These are phyloP conservation scores for Vitis hybrid DNA, from an alignment of 177 flowering plant genomes.

Conservation along the genomic window DNA sequence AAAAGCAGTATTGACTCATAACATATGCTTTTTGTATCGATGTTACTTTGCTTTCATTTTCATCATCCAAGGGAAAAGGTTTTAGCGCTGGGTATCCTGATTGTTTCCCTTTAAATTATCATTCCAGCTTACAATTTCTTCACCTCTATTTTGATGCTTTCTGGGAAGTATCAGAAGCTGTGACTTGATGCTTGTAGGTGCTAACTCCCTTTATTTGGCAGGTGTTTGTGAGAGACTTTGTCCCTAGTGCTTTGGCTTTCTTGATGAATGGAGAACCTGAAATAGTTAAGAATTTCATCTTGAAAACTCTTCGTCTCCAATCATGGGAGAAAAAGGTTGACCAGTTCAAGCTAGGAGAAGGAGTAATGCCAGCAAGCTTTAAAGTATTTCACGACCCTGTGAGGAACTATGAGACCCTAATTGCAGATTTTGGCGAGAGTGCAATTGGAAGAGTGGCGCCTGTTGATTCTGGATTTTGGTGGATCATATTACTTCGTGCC, in stretches of 20 bases:
- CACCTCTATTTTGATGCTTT: not conserved
- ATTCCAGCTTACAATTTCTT: not conserved
- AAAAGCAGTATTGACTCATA: not conserved
- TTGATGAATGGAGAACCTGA: slow-evolving; percentile 78
- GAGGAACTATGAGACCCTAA: slow-evolving; percentile 52
- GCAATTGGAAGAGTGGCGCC: slow-evolving; percentile 90
- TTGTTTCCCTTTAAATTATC: not conserved
- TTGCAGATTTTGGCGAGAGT: slow-evolving; percentile 83
- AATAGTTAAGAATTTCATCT: slow-evolving; percentile 60
- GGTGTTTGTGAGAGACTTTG: slow-evolving; percentile 84
- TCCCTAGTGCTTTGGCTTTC: slow-evolving; percentile 80
- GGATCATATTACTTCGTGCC: slow-evolving; percentile 84
- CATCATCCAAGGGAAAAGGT: too few relatives aligned
- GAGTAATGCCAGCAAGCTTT: slow-evolving; percentile 86
- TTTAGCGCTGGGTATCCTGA: not conserved
- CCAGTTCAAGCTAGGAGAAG: slow-evolving; percentile 62
- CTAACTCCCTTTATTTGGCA: slow-evolving; percentile 18
- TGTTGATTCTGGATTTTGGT: slow-evolving; percentile 90
- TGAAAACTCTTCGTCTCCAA: slow-evolving; percentile 75
- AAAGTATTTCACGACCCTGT: slow-evolving; percentile 69
- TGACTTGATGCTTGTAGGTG: not conserved
- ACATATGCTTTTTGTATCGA: too few relatives aligned
- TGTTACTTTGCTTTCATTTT: too few relatives aligned
- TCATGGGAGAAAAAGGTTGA: slow-evolving; percentile 74
- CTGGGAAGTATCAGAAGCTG: too few relatives aligned